Evolutionary conservation across 208 protist species (phyloP).

Genomic region (Leishmania guyanensis): DNA sequence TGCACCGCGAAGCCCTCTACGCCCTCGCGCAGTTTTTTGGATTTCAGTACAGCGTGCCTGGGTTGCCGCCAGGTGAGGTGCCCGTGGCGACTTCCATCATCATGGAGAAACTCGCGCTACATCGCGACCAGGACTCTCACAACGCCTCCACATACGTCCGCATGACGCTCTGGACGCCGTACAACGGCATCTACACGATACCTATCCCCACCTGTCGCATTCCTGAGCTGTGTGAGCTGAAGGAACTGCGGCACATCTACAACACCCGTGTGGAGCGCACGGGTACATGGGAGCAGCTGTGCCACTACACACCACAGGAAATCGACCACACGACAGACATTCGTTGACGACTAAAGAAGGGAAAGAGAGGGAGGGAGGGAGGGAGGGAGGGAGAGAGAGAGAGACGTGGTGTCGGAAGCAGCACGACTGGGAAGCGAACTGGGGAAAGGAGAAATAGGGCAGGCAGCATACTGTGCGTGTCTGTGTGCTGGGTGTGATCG

Average conservation of each 20-base stretch:
- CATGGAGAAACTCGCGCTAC: slow-evolving; percentile 70
- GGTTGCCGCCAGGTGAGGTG: slow-evolving; percentile 67
- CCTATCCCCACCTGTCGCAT: slow-evolving; percentile 56
- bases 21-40: slow-evolving; percentile 85
- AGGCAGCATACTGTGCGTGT: neutral
- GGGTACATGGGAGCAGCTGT: slow-evolving; percentile 73
- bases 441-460: neutral
- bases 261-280: slow-evolving; percentile 59
- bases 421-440: neutral
- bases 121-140: slow-evolving; percentile 36
- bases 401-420: neutral
- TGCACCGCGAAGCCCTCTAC: slow-evolving; percentile 87
- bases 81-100: slow-evolving; percentile 74
- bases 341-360: slow-evolving; percentile 33
- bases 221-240: slow-evolving; percentile 72
- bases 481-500: neutral
- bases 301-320: slow-evolving; percentile 68
- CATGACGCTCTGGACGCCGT: slow-evolving; percentile 69
- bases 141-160: slow-evolving; percentile 56
- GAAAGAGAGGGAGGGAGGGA: too few relatives aligned
- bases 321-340: slow-evolving; percentile 83
- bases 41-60: slow-evolving; percentile 64
- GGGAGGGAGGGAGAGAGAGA: neutral
- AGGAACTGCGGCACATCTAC: slow-evolving; percentile 68
- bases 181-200: slow-evolving; percentile 63